Evolutionary conservation across 441 rosid genomes (phyloP).

Genomic region (Isatis lusitanica): DNA sequence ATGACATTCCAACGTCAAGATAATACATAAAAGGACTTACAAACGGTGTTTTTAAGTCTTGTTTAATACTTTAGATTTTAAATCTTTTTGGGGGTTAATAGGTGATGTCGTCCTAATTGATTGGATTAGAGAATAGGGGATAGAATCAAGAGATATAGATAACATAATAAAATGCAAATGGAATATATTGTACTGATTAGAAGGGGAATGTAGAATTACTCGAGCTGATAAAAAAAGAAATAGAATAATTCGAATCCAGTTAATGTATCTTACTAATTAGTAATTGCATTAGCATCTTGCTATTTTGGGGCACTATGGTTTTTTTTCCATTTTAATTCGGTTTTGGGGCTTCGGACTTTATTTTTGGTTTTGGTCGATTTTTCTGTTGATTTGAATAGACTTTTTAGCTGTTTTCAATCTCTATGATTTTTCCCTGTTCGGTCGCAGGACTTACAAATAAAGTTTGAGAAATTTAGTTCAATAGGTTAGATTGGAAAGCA

Average conservation of each 20-base stretch:
- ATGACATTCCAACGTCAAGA: neutral
- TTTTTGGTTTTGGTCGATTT: too few relatives aligned
- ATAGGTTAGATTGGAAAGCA: too few relatives aligned
- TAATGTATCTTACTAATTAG: neutral
- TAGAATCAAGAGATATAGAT: neutral
- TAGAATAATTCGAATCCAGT: neutral
- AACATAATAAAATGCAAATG: too few relatives aligned
- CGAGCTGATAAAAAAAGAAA: neutral
- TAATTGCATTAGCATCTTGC: neutral
- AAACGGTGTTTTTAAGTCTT: neutral
- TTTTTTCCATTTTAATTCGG: too few relatives aligned
- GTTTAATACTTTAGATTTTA: neutral
- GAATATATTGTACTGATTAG: neutral
- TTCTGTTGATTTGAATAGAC: too few relatives aligned
- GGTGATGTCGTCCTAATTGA: neutral
- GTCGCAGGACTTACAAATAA: too few relatives aligned
- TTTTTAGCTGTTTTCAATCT: too few relatives aligned
- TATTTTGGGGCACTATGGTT: too few relatives aligned
- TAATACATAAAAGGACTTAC: neutral
- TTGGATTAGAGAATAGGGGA: neutral
- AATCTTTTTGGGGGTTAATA: neutral
- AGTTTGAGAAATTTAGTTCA: too few relatives aligned
- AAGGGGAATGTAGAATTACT: neutral
- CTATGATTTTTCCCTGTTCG: too few relatives aligned
- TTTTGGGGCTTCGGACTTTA: too few relatives aligned